Evolutionary conservation across 768 basidiomycete species (phyloP), one percentile per base, ranked within the genome.

Genomic region (Porphyrellus cyaneotinctus): DNA sequence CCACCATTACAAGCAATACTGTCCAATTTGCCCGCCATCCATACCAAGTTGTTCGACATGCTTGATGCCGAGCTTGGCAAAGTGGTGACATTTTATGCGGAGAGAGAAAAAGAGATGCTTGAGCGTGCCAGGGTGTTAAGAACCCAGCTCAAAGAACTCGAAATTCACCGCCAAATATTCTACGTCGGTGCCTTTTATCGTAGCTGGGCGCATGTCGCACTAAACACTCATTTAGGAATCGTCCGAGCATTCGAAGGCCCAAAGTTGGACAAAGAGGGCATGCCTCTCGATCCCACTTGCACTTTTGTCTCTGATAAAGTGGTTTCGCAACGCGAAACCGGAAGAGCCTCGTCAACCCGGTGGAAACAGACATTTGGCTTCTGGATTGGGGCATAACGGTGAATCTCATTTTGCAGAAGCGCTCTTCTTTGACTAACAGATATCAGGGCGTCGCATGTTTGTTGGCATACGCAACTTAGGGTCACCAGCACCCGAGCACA

Each of bases 41-140:
- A 95, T 62, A 63, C 70, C 28, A 74, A 74, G 7, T 98, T 97
- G 72, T 90, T 98, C 54, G 76, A 81, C 3, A 74, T 82, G 22
- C 75, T 97, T 8, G 89, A 97, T 58, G 64, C 64, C 1, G 86
- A 99, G 65, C 74, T 97, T 3, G 82, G 86, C 20, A 97, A 95
- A 67, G 82, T 97, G 13, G 89, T 90, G 53, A 70, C 73, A 1
- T 99, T 99, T 68, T 98, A 91, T 65, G 62, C 79, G 6, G 82
- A 80, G 23, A 78, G 84, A 26, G 93, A 84, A 70, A 76, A 75
- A 42, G 83, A 79, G 70, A 85, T 80, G 82, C 70, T 70, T 6
- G 66, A 64, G 3, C 77, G 75, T 23, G 74, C 75, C 15, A 63
- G 71, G 26, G 43, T 70, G 24, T 70, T 98, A 6, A 77, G 79